These are phyloP conservation scores for Gentiana straminea DNA, from an alignment of 257 asterid species.

Conservation along the genomic window DNA sequence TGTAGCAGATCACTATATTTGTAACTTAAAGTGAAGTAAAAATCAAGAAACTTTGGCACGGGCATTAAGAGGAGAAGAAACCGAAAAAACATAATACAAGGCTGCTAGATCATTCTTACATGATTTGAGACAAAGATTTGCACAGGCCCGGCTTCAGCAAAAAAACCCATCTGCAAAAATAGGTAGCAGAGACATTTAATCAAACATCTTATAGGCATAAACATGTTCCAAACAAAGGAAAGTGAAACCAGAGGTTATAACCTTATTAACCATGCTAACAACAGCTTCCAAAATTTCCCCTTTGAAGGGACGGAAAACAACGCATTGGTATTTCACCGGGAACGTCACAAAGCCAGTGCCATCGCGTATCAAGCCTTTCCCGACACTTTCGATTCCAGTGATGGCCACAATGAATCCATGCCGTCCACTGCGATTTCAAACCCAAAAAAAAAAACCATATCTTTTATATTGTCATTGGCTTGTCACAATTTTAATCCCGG, in stretches of 20 bases:
- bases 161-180: conserved; percentile 79
- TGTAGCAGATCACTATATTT: no score
- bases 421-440: conserved; percentile 42
- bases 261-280: conserved; percentile 95
- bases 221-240: background rate
- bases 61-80: no score
- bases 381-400: conserved; percentile 83
- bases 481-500: background rate
- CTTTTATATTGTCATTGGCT: background rate
- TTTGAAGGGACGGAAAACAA: conserved; percentile 90
- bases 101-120: conserved; percentile 26
- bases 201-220: background rate
- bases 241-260: background rate
- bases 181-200: no score
- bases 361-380: conserved; percentile 88
- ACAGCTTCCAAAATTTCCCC: conserved; percentile 92
- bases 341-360: conserved; percentile 93
- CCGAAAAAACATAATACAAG: background rate
- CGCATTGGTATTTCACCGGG: conserved; percentile 86
- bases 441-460: background rate
- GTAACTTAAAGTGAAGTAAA: no score
- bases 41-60: no score
- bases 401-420: conserved; percentile 95
- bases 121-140: conserved; percentile 89
- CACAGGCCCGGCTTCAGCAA: conserved; percentile 97